phyloP scores from a whole-genome alignment of 2,329 filamentous ascomycete genomes.

The Fusarium longipes region DNA sequence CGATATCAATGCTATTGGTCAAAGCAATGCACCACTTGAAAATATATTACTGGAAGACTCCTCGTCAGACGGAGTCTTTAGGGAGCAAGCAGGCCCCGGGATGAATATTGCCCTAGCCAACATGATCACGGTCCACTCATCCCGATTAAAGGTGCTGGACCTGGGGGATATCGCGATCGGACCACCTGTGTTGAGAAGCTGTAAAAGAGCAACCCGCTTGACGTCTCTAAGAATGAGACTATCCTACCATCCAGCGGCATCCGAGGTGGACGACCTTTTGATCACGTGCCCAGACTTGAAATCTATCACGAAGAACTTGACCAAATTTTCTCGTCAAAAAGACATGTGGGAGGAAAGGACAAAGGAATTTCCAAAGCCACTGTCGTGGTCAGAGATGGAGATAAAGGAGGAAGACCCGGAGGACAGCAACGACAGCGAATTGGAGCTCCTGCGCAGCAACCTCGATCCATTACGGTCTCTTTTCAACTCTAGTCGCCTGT shows the following conservation, averaged over 20 bases:
- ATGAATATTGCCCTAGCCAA: background rate
- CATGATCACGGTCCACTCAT: slow-evolving; percentile 8
- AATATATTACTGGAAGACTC: background rate
- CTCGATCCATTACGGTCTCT: no score
- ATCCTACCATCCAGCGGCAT: background rate
- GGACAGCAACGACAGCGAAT: no score
- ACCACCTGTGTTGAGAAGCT: background rate
- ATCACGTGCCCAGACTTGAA: background rate
- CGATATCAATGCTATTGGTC: background rate
- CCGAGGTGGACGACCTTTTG: background rate
- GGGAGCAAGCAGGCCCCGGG: background rate
- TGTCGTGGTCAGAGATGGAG: no score
- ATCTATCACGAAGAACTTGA: fast-evolving
- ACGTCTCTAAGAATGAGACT: background rate
- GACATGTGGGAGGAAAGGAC: background rate
- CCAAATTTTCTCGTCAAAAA: fast-evolving
- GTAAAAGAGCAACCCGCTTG: background rate
- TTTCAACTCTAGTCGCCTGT: no score
- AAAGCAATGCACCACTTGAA: background rate
- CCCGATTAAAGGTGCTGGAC: background rate
- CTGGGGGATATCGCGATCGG: background rate
- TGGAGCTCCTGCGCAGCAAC: no score
- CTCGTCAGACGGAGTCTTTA: background rate
- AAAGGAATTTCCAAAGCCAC: no score
- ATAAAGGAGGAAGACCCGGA: no score